phyloP scores from a whole-genome alignment of 2,329 filamentous ascomycete genomes.

The Salinomyces thailandicus region DNA sequence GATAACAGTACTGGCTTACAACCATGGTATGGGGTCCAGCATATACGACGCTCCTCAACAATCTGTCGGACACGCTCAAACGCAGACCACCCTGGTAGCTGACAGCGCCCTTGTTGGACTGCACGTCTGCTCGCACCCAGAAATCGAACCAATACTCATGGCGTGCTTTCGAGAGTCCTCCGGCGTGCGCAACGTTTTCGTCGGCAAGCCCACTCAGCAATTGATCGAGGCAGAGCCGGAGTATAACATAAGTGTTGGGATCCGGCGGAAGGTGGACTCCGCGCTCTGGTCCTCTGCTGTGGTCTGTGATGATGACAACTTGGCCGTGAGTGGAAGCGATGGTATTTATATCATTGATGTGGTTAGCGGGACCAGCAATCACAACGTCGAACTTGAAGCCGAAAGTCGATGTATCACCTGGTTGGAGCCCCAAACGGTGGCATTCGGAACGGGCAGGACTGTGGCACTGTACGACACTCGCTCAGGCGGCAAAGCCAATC shows the following conservation, averaged over 20 bases:
- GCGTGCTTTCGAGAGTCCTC: neutral
- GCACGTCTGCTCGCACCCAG: neutral
- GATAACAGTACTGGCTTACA: neutral
- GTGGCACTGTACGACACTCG: conserved; percentile 23
- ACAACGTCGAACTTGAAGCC: conserved; percentile 23
- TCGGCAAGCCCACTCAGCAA: neutral
- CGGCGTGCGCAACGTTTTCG: neutral
- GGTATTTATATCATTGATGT: conserved; percentile 3
- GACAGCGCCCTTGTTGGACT: neutral
- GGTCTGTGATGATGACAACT: neutral
- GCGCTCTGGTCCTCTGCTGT: conserved; percentile 6
- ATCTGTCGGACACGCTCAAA: neutral
- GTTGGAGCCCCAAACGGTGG: conserved; percentile 21
- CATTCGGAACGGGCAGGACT: conserved; percentile 4
- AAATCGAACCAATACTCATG: neutral
- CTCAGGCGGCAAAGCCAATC: conserved; percentile 4
- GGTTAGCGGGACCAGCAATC: neutral
- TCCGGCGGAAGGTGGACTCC: neutral
- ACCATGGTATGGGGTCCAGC: conserved; percentile 1
- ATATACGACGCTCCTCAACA: neutral
- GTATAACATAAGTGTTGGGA: neutral
- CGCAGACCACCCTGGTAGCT: neutral
- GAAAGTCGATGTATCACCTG: conserved; percentile 18
- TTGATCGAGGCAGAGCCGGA: neutral
- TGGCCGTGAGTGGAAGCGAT: conserved; percentile 6